Conservation (phyloP, 352 stramenopile species). For the Phytopythium aichiense region DNA sequence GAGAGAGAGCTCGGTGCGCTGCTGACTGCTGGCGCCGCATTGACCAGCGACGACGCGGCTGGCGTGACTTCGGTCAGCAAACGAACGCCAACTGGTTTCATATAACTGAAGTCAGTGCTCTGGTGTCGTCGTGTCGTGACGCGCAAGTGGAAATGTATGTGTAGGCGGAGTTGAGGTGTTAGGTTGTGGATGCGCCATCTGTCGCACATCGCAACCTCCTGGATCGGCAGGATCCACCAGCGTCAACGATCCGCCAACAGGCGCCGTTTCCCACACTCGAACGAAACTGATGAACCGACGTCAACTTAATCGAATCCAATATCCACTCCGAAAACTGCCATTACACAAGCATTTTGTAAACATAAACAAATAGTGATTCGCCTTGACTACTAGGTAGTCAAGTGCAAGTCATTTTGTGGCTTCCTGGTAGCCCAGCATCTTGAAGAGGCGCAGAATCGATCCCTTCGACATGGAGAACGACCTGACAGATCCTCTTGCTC, state of each 20-base stretch:
- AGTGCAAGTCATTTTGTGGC: background rate
- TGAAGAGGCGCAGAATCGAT: slow-evolving; percentile 3
- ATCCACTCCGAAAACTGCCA: background rate
- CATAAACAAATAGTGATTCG: no score
- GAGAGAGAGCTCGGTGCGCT: background rate
- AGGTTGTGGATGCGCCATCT: background rate
- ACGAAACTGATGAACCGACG: background rate
- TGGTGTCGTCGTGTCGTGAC: background rate
- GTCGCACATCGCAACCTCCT: background rate
- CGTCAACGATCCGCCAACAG: background rate
- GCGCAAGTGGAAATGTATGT: background rate
- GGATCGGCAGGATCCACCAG: background rate
- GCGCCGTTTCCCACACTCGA: background rate
- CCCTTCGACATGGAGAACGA: no score
- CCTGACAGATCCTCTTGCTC: background rate
- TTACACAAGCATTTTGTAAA: no score
- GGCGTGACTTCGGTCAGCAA: slow-evolving; percentile 1
- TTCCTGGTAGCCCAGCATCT: background rate
- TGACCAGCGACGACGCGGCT: slow-evolving; percentile 4
- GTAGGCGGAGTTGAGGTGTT: background rate
- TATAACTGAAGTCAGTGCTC: background rate
- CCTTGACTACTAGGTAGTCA: background rate
- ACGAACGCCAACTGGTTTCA: background rate
- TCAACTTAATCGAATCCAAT: background rate
- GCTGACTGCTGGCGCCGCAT: slow-evolving; percentile 2